Percentiles rank a stretch among this genome's conserved stretches.
phyloP scores from a whole-genome alignment of 495 filamentous ascomycete species.

The Tuber aestivum region DNA sequence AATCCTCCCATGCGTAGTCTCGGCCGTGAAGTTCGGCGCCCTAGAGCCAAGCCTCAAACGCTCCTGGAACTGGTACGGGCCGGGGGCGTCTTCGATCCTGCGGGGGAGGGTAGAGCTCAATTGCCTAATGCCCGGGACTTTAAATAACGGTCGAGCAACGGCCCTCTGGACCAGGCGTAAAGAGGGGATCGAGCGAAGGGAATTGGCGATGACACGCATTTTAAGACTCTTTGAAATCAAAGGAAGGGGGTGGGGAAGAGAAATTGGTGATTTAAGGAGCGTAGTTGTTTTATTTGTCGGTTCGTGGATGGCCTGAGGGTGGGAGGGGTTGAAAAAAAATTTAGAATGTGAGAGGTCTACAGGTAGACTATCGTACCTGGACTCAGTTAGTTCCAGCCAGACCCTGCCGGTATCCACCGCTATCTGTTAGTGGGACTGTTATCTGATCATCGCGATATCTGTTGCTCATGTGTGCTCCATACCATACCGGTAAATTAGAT shows the following conservation, averaged over 20 bases:
- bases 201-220: slow-evolving; percentile 22
- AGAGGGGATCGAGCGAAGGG: slow-evolving; percentile 21
- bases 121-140: slow-evolving; percentile 13
- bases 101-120: slow-evolving; percentile 8
- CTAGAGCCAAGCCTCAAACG: slow-evolving; percentile 56
- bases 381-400: too few relatives aligned
- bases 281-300: background rate
- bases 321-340: too few relatives aligned
- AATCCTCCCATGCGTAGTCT: slow-evolving; percentile 62
- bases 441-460: slow-evolving; percentile 1
- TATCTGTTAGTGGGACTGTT: background rate
- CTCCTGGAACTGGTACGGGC: slow-evolving; percentile 45
- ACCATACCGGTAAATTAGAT: too few relatives aligned
- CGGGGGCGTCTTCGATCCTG: slow-evolving; percentile 7
- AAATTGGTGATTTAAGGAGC: slow-evolving; percentile 2
- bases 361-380: too few relatives aligned
- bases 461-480: background rate
- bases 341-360: too few relatives aligned
- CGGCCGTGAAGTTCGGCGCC: slow-evolving; percentile 61
- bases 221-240: background rate
- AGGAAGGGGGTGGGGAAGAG: background rate
- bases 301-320: background rate
- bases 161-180: background rate
- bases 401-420: too few relatives aligned
- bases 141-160: slow-evolving; percentile 12